phyloP scores from a whole-genome alignment of 2,329 filamentous ascomycete genomes.

The Talaromyces albobiverticillius region DNA sequence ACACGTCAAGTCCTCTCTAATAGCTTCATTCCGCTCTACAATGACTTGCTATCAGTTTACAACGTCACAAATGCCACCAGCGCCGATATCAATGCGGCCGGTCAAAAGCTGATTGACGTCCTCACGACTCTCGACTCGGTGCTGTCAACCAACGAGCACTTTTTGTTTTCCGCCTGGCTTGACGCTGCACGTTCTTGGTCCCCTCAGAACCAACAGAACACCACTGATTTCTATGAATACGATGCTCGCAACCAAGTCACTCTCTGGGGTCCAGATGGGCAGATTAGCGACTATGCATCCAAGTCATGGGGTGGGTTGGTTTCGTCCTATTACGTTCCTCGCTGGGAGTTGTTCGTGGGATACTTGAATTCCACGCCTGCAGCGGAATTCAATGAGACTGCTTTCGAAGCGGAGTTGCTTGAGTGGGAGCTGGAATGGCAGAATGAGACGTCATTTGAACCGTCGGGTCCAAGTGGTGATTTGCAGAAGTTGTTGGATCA shows the following conservation, averaged over 20 bases:
- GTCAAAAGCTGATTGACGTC: slow-evolving; percentile 31
- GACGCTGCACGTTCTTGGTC: slow-evolving; percentile 32
- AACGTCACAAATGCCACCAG: slow-evolving; percentile 28
- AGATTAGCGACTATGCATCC: slow-evolving; percentile 51
- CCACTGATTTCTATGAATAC: slow-evolving; percentile 40
- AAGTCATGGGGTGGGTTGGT: slow-evolving; percentile 51
- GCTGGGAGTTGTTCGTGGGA: slow-evolving; percentile 49
- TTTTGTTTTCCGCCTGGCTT: slow-evolving; percentile 44
- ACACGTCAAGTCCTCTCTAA: slow-evolving; percentile 50
- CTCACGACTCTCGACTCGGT: slow-evolving; percentile 41
- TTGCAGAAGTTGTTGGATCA: no score
- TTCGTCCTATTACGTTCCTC: slow-evolving; percentile 44
- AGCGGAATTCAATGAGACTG: slow-evolving; percentile 20
- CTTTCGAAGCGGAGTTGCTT: slow-evolving; percentile 16
- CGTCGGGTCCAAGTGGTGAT: no score
- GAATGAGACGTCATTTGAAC: slow-evolving; percentile 15
- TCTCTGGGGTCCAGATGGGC: slow-evolving; percentile 48
- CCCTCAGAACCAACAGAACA: slow-evolving; percentile 14
- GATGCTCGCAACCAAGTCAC: slow-evolving; percentile 52
- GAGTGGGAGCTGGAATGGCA: slow-evolving; percentile 21
- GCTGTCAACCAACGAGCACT: slow-evolving; percentile 42
- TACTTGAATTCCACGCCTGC: slow-evolving; percentile 28
- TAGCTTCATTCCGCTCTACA: slow-evolving; percentile 43
- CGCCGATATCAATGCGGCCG: slow-evolving; percentile 20
- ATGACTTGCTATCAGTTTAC: slow-evolving; percentile 34